A percentile compares a stretch with the other conserved stretches of the same genome.
Conservation (phyloP, 192 early-diverging fungal genomes). For the Paraglomus occultum region DNA sequence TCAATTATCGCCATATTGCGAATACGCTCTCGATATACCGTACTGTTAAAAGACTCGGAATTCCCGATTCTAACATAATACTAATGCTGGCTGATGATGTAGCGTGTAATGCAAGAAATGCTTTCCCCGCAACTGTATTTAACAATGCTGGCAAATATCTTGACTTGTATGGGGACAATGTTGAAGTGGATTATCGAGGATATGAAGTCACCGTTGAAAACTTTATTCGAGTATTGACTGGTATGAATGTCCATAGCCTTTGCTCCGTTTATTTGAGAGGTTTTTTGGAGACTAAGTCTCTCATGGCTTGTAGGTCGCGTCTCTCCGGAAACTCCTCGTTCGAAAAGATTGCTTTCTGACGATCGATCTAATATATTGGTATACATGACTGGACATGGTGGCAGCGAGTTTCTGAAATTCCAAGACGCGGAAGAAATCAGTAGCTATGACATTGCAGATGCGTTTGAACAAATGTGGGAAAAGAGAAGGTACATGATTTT, state of each 20-base stretch:
- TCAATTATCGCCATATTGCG: conserved; percentile 99
- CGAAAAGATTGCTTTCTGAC: conserved; percentile 92
- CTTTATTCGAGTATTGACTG: conserved; percentile 93
- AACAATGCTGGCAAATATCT: conserved; percentile 79
- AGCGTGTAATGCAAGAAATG: conserved; percentile 96
- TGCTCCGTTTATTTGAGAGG: neutral
- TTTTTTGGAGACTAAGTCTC: neutral
- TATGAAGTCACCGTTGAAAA: conserved; percentile 99
- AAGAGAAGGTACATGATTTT: conserved; percentile 62
- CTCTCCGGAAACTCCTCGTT: conserved; percentile 81
- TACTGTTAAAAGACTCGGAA: conserved; percentile 97
- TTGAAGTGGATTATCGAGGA: conserved; percentile 98
- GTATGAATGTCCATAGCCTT: conserved; percentile 34
- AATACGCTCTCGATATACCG: conserved; percentile 98
- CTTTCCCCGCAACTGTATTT: conserved; percentile 88
- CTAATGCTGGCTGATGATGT: conserved; percentile 99
- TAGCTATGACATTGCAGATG: conserved; percentile 92
- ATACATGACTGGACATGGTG: conserved; percentile 99
- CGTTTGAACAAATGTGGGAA: conserved; percentile 98
- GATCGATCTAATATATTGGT: conserved; percentile 95
- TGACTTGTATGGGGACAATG: conserved; percentile 95
- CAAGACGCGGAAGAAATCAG: conserved; percentile 98
- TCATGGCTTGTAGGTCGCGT: conserved; percentile 65
- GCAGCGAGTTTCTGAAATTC: conserved; percentile 98
- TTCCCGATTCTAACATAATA: conserved; percentile 98